These are phyloP conservation scores for Metschnikowia santaceciliae DNA, from an alignment of 805 yeast genomes.

Conservation along the genomic window DNA sequence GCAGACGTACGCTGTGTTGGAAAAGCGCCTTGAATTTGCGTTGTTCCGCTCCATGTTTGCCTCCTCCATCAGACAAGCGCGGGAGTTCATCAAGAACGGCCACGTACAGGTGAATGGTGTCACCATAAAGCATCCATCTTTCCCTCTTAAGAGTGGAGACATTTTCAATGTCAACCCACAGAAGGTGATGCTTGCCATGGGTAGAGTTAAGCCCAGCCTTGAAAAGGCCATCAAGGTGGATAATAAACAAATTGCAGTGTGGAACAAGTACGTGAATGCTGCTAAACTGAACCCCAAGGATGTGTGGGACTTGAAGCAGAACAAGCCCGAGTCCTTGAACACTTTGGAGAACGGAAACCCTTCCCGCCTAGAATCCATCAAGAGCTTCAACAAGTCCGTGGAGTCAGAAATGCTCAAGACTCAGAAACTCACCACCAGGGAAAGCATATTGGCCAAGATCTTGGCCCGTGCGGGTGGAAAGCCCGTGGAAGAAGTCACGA, in stretches of 20 bases:
- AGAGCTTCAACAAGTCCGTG: conserved; percentile 34
- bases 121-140: conserved; percentile 73
- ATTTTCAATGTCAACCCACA: conserved; percentile 82
- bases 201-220: conserved; percentile 76
- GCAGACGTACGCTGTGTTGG: conserved; percentile 86
- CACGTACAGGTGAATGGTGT: conserved; percentile 84
- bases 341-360: conserved; percentile 18
- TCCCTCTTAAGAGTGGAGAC: conserved; percentile 77
- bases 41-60: conserved; percentile 91
- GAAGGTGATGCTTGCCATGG: conserved; percentile 79
- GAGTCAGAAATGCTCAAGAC: conserved; percentile 41
- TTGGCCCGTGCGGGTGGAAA: conserved; percentile 28
- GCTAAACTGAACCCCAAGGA: conserved; percentile 56
- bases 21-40: conserved; percentile 86
- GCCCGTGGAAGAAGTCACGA: conserved; percentile 21
- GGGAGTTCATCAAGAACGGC: conserved; percentile 79
- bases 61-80: conserved; percentile 87
- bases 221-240: conserved; percentile 66
- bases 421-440: conserved; percentile 43
- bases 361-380: conserved; percentile 17
- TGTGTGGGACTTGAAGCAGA: conserved; percentile 49
- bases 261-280: conserved; percentile 67
- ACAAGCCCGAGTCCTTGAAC: conserved; percentile 37
- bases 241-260: conserved; percentile 63
- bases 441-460: conserved; percentile 43